Evolutionary conservation across 2,329 filamentous ascomycete genomes (phyloP).

Genomic region (Xylaria sp.): DNA sequence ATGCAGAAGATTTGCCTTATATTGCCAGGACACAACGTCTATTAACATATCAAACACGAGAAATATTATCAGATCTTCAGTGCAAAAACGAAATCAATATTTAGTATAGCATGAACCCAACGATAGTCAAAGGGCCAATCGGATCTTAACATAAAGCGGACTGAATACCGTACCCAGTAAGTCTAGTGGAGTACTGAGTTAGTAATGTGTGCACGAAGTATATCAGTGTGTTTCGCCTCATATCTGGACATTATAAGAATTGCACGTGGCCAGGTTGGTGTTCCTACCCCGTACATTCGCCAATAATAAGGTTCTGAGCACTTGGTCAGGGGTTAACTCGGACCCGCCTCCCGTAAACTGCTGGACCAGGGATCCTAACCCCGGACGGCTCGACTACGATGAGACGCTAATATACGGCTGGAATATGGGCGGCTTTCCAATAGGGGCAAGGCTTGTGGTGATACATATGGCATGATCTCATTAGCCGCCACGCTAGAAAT

Average conservation of each 20-base stretch:
- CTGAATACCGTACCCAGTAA: neutral
- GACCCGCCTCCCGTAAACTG: neutral
- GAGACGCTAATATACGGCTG: constrained; percentile 12
- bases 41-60: too few relatives aligned
- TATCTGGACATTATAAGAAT: constrained; percentile 7
- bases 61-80: neutral
- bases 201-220: neutral
- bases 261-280: constrained; percentile 14
- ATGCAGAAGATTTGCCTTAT: neutral
- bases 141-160: neutral
- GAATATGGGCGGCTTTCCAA: neutral
- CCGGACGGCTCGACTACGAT: neutral
- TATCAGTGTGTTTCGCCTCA: neutral
- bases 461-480: neutral
- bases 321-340: neutral
- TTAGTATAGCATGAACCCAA: neutral
- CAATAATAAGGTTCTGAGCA: constrained; percentile 24
- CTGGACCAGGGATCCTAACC: neutral
- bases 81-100: neutral
- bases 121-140: neutral
- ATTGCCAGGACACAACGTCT: neutral
- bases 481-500: neutral
- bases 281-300: constrained; percentile 28
- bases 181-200: neutral
- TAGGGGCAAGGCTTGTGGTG: neutral